A percentile compares a stretch with the other conserved stretches of the same genome.
Evolutionary conservation across 306 rosid genomes (phyloP).

Genomic region (Coriaria nepalensis): DNA sequence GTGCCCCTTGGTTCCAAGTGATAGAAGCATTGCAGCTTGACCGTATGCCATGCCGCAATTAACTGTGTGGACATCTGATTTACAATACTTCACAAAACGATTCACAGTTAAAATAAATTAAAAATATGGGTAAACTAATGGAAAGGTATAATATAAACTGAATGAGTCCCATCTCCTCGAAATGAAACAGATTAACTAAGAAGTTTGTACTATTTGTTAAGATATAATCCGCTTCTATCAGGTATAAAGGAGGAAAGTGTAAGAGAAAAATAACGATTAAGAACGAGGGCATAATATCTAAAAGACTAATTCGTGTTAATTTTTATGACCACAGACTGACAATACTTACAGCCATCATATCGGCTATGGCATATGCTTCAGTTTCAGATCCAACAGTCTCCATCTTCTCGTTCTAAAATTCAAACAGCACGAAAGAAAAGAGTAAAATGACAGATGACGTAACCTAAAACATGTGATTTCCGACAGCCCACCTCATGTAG

Average conservation of each 20-base stretch:
- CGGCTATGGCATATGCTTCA: slow-evolving; percentile 87
- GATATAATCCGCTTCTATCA: too few species aligned
- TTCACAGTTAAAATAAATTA: slow-evolving; percentile 2
- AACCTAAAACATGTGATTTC: background rate
- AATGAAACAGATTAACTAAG: too few species aligned
- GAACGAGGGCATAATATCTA: too few species aligned
- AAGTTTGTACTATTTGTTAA: too few species aligned
- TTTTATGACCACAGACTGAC: background rate
- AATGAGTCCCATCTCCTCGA: too few species aligned
- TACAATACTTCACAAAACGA: slow-evolving; percentile 46
- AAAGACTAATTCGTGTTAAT: too few species aligned
- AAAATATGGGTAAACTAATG: background rate
- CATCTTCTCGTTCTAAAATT: slow-evolving; percentile 56
- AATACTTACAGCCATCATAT: slow-evolving; percentile 72
- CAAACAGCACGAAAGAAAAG: slow-evolving; percentile 13
- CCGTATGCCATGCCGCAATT: slow-evolving; percentile 87
- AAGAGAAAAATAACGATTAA: too few species aligned
- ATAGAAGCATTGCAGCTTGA: slow-evolving; percentile 89
- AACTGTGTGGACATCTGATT: slow-evolving; percentile 72
- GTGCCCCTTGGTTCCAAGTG: slow-evolving; percentile 72
- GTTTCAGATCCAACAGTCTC: slow-evolving; percentile 84
- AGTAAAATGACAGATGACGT: background rate
- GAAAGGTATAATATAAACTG: background rate
- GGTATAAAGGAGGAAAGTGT: too few species aligned
- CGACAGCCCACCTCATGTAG: slow-evolving; percentile 6